These are phyloP conservation scores for Omphalotus guepiniiformis DNA, from an alignment of 768 basidiomycete genomes.

Conservation along the genomic window DNA sequence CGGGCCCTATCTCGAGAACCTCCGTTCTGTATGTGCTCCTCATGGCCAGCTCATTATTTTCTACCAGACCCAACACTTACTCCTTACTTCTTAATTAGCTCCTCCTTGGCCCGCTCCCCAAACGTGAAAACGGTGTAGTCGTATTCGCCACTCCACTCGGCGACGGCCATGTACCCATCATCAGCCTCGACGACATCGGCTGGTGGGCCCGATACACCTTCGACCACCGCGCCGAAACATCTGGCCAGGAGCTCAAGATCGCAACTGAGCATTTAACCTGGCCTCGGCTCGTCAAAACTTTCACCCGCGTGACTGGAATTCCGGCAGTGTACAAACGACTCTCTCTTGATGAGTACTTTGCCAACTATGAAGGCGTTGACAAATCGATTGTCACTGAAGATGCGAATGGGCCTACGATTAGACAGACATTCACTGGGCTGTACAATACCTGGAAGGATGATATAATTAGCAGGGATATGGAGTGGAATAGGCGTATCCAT, in stretches of 20 bases:
- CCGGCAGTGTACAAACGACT: conserved; percentile 29
- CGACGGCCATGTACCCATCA: conserved; percentile 34
- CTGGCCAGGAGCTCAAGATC: conserved; percentile 31
- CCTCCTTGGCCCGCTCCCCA: conserved; percentile 30
- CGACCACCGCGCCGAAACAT: conserved; percentile 30
- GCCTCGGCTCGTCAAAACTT: conserved; percentile 32
- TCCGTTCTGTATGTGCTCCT: conserved; percentile 27
- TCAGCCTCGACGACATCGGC: conserved; percentile 35
- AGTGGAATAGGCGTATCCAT: conserved; percentile 37
- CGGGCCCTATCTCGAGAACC: conserved; percentile 39
- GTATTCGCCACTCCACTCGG: conserved; percentile 34
- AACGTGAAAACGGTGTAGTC: conserved; percentile 33
- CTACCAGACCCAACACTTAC: neutral
- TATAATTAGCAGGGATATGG: conserved; percentile 38
- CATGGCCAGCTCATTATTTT: neutral
- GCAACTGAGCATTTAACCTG: conserved; percentile 34
- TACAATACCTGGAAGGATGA: conserved; percentile 42
- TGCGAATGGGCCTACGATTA: conserved; percentile 27
- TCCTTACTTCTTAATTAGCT: conserved; percentile 13
- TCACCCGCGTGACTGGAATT: conserved; percentile 33
- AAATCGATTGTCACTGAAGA: conserved; percentile 28
- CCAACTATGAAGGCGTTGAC: conserved; percentile 23
- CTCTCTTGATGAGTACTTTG: conserved; percentile 30
- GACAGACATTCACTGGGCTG: conserved; percentile 39
- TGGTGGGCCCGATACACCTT: conserved; percentile 38